phyloP scores from a whole-genome alignment of 2,329 filamentous ascomycete species.

The Xylogone sp. region DNA sequence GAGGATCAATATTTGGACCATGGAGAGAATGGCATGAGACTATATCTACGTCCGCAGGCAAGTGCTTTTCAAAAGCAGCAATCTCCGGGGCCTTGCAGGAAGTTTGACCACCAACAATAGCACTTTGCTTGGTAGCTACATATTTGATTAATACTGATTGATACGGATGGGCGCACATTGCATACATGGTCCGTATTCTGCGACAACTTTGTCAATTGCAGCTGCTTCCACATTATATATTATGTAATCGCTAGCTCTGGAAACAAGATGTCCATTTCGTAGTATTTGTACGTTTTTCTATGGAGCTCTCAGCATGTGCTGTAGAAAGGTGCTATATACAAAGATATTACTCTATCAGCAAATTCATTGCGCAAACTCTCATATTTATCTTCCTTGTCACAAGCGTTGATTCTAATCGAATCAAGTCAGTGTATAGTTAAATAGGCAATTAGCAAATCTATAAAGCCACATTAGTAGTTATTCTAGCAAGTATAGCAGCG shows the following conservation, averaged over 20 bases:
- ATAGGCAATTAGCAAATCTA: conserved; percentile 8
- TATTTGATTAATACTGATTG: conserved; percentile 11
- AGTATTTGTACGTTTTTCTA: conserved; percentile 86
- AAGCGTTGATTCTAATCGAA: conserved; percentile 77
- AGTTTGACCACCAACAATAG: conserved; percentile 95
- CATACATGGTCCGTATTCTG: conserved; percentile 89
- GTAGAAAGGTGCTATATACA: conserved; percentile 31
- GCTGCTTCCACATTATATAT: conserved; percentile 98
- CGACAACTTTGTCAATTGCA: conserved; percentile 82
- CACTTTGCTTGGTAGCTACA: conserved; percentile 85
- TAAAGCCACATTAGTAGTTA: conserved; percentile 17
- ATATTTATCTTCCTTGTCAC: conserved; percentile 87
- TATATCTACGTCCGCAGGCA: conserved; percentile 86
- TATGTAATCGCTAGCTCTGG: conserved; percentile 94
- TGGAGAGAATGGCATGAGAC: conserved; percentile 96
- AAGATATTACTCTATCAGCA: conserved; percentile 71
- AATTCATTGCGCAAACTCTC: conserved; percentile 79
- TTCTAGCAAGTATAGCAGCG: too few relatives aligned
- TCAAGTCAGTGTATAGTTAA: conserved; percentile 24
- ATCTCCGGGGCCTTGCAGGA: conserved; percentile 98
- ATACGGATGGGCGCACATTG: conserved; percentile 10
- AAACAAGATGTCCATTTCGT: conserved; percentile 92
- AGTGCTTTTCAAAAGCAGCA: conserved; percentile 82
- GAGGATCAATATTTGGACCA: conserved; percentile 83
- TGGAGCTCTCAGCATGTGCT: conserved; percentile 33